Percentiles rank a stretch among this genome's conserved stretches.
These are phyloP conservation scores for Pseudogymnoascus sp. DNA, from an alignment of 2,329 filamentous ascomycete species.

Conservation along the genomic window DNA sequence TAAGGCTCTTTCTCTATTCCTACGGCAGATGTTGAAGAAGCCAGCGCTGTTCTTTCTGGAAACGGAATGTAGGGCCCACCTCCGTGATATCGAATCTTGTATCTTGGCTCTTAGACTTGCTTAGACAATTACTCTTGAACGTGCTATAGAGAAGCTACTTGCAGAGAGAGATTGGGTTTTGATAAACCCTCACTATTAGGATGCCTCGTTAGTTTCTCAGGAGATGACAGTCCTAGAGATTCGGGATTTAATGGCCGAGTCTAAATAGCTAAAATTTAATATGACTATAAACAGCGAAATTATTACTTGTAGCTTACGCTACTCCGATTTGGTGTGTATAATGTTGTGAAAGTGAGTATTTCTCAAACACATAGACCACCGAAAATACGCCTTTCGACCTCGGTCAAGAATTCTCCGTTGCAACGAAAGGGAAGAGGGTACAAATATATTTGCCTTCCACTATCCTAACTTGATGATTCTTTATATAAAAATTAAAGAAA, in stretches of 20 bases:
- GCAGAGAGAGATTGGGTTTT: neutral
- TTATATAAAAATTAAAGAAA: neutral
- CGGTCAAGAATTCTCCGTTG: neutral
- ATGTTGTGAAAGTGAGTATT: neutral
- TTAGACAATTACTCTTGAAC: neutral
- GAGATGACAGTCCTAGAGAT: neutral
- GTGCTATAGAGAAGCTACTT: neutral
- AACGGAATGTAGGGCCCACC: neutral
- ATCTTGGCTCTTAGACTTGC: neutral
- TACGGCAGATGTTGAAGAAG: no score
- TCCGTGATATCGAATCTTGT: neutral
- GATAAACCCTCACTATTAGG: neutral
- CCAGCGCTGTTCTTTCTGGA: neutral
- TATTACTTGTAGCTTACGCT: no score
- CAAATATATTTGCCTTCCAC: neutral
- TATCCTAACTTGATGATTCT: neutral
- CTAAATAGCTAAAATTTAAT: neutral
- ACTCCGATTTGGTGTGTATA: neutral
- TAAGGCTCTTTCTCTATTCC: no score
- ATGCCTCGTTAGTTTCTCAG: no score
- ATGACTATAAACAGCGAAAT: no score
- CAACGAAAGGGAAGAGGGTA: neutral
- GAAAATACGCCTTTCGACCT: neutral
- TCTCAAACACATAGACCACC: neutral
- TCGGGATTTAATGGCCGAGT: neutral